Percentiles rank a stretch among this genome's conserved stretches.
Conservation (phyloP, 2,329 filamentous ascomycete genomes). For the Colletotrichum cordylinicola region DNA sequence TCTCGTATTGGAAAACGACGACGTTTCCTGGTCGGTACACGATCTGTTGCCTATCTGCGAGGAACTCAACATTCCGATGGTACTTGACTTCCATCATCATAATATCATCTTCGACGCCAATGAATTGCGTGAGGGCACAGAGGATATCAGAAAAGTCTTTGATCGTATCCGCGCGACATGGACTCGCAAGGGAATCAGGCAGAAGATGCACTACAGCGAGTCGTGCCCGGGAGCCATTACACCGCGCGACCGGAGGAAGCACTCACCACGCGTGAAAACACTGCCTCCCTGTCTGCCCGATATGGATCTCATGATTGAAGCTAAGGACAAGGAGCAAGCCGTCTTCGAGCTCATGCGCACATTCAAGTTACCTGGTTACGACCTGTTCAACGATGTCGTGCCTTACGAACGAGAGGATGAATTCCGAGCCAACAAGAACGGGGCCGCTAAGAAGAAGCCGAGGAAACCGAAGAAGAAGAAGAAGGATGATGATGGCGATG, state of each 20-base stretch:
- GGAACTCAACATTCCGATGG: conserved; percentile 90
- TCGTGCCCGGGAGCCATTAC: conserved; percentile 79
- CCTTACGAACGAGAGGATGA: conserved; percentile 81
- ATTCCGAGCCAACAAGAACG: conserved; percentile 60
- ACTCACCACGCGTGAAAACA: conserved; percentile 78
- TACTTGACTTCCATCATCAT: conserved; percentile 94
- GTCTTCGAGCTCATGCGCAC: conserved; percentile 93
- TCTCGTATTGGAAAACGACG: conserved; percentile 92
- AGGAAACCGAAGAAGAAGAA: conserved; percentile 41
- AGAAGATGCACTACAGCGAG: conserved; percentile 98
- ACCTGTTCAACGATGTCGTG: conserved; percentile 77
- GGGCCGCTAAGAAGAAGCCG: conserved; percentile 40
- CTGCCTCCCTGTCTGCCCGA: conserved; percentile 81
- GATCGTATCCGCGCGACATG: conserved; percentile 84
- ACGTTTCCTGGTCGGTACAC: conserved; percentile 91
- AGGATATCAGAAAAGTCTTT: conserved; percentile 77
- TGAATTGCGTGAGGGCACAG: conserved; percentile 80
- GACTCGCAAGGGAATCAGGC: conserved; percentile 81
- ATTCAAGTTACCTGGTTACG: conserved; percentile 82
- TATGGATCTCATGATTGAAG: conserved; percentile 99
- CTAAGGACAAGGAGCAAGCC: conserved; percentile 97
- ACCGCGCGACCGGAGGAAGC: conserved; percentile 79
- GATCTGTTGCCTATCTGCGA: conserved; percentile 90
- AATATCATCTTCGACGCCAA: conserved; percentile 86
- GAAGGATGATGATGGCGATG: conserved; percentile 37